Conservation (phyloP, 805 yeast genomes). For the Candida berthetii region DNA sequence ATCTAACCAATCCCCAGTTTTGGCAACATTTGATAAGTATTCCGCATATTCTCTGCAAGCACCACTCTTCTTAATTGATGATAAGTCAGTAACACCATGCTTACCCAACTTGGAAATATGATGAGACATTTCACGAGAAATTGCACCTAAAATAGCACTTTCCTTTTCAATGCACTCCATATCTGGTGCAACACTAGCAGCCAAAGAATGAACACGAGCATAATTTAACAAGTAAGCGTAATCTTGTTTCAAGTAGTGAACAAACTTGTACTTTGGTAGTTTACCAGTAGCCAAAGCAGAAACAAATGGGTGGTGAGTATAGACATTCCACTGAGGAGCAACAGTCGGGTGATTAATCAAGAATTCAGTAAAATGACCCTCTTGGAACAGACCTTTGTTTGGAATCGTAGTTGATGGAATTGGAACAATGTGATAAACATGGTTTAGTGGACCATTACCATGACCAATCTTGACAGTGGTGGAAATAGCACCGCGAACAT, state of each 20-base stretch:
- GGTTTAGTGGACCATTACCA: constrained; percentile 77
- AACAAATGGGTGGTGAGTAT: constrained; percentile 59
- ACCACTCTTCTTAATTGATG: constrained; percentile 39
- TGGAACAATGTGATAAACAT: constrained; percentile 33
- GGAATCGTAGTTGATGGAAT: constrained; percentile 1
- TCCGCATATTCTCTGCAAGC: constrained; percentile 60
- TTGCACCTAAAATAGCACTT: constrained; percentile 41
- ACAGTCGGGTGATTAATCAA: constrained; percentile 52
- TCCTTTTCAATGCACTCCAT: constrained; percentile 44
- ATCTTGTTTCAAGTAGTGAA: constrained; percentile 51
- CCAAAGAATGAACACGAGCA: constrained; percentile 56
- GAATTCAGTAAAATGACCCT: constrained; percentile 36
- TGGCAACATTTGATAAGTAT: constrained; percentile 48
- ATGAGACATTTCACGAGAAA: constrained; percentile 47
- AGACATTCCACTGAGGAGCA: constrained; percentile 47
- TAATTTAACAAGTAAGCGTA: constrained; percentile 65
- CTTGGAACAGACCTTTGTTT: constrained; percentile 5
- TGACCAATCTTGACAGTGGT: constrained; percentile 36
- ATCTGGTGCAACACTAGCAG: constrained; percentile 57
- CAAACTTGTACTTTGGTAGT: constrained; percentile 43
- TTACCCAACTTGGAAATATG: constrained; percentile 47
- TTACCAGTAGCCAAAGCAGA: constrained; percentile 42
- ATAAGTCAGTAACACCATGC: constrained; percentile 39
- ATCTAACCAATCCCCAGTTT: constrained; percentile 53
- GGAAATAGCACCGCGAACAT: constrained; percentile 59